Percentiles rank a stretch among this genome's conserved stretches.
Conservation (phyloP, 495 filamentous ascomycete species). For the Hypoxylon fuscum region DNA sequence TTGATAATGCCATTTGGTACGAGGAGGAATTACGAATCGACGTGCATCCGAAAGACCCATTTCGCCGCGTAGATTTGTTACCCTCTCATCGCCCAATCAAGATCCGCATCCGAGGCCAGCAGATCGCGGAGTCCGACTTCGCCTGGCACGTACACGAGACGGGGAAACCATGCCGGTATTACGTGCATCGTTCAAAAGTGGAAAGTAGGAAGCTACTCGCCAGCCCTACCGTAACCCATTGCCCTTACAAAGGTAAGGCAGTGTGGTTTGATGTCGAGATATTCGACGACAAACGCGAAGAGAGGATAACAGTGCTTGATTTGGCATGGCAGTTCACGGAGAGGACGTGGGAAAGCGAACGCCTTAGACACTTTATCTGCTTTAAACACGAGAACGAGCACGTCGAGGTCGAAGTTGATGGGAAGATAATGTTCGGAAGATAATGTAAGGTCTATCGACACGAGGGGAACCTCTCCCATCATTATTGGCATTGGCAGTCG, state of each 20-base stretch:
- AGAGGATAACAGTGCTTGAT: slow-evolving; percentile 42
- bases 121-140: slow-evolving; percentile 53
- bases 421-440: slow-evolving; percentile 42
- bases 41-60: slow-evolving; percentile 68
- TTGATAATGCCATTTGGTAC: slow-evolving; percentile 64
- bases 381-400: slow-evolving; percentile 64
- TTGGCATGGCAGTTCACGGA: slow-evolving; percentile 60
- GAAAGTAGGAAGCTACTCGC: no score
- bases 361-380: slow-evolving; percentile 55
- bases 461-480: neutral
- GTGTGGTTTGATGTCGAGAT: slow-evolving; percentile 54
- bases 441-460: no score
- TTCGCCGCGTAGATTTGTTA: slow-evolving; percentile 67
- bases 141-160: slow-evolving; percentile 63
- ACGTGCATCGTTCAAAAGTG: slow-evolving; percentile 58
- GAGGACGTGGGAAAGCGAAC: slow-evolving; percentile 55
- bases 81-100: slow-evolving; percentile 43
- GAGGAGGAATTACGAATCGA: slow-evolving; percentile 65
- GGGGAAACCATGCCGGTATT: slow-evolving; percentile 59
- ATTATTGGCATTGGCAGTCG: no score
- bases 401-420: slow-evolving; percentile 59
- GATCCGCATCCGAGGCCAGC: slow-evolving; percentile 10
- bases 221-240: slow-evolving; percentile 52
- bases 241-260: slow-evolving; percentile 68
- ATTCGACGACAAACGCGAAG: slow-evolving; percentile 30